A percentile compares a stretch with the other conserved stretches of the same genome.
phyloP scores from a whole-genome alignment of 208 protist species.

The Leishmania guyanensis region DNA sequence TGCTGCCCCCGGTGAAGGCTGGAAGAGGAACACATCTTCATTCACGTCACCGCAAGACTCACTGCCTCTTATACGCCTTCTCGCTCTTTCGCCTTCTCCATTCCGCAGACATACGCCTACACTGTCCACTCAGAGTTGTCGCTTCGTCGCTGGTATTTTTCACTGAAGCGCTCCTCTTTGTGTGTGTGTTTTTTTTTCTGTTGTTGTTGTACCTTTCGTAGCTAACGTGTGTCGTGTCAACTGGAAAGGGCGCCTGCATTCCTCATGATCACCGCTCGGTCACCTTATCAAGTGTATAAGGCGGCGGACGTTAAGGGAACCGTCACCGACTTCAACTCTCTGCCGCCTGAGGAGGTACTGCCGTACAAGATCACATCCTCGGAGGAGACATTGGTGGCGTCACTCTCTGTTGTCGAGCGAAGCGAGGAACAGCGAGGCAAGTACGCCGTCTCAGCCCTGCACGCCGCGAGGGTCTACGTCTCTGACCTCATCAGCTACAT shows the following conservation, averaged over 20 bases:
- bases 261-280: constrained; percentile 61
- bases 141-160: not conserved
- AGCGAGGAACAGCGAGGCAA: constrained; percentile 28
- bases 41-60: too few species aligned
- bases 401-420: constrained; percentile 54
- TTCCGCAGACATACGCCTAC: not conserved
- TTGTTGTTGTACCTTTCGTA: not conserved
- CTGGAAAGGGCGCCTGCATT: not conserved
- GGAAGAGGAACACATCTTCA: not conserved
- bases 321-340: constrained; percentile 57
- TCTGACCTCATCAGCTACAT: constrained; percentile 60
- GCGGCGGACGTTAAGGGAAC: constrained; percentile 30
- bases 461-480: constrained; percentile 56
- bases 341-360: constrained; percentile 57
- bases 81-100: not conserved
- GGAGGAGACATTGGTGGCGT: constrained; percentile 62
- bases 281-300: constrained; percentile 84
- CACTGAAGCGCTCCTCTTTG: not conserved
- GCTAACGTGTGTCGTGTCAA: not conserved
- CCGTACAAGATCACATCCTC: constrained; percentile 74
- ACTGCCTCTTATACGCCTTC: not conserved
- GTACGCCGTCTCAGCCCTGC: constrained; percentile 64
- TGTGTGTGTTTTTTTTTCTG: not conserved
- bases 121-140: not conserved
- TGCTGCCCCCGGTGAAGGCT: not conserved